Conservation (phyloP, 768 basidiomycete genomes). For the Boletus speciosus region DNA sequence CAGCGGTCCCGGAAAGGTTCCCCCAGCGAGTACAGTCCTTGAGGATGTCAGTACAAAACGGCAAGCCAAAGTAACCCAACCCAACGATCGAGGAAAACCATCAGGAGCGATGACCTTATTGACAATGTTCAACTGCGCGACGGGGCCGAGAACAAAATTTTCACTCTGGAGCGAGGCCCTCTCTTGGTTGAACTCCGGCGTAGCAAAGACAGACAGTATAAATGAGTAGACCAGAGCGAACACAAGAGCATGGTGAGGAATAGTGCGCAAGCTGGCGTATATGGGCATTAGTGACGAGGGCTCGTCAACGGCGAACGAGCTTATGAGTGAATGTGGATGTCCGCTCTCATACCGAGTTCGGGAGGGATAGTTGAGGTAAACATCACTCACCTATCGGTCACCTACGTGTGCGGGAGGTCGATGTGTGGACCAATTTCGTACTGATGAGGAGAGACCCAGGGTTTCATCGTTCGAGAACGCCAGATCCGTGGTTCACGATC, state of each 20-base stretch:
- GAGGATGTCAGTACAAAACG: neutral
- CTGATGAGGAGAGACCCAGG: neutral
- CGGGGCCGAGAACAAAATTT: constrained; percentile 15
- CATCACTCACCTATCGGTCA: neutral
- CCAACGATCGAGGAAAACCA: constrained; percentile 40
- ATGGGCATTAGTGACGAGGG: neutral
- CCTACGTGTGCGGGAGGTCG: neutral
- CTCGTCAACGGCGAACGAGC: neutral
- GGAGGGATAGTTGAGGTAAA: neutral
- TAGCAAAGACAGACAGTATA: neutral
- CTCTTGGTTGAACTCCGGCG: neutral
- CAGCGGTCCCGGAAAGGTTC: constrained; percentile 43
- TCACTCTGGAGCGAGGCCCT: neutral
- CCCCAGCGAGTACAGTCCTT: constrained; percentile 41
- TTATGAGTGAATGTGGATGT: neutral
- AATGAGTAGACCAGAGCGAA: neutral
- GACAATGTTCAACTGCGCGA: constrained; percentile 35
- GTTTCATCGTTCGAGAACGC: neutral
- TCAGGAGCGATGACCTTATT: constrained; percentile 46
- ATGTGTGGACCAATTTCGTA: neutral
- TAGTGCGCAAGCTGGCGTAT: constrained; percentile 3
- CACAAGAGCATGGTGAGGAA: neutral
- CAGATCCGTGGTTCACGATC: neutral
- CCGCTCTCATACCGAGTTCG: neutral
- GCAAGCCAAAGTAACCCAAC: constrained; percentile 9